Percentiles rank a stretch among this genome's conserved stretches.
Conservation (phyloP, 106 monocot genomes). For the Triglochin maritima region DNA sequence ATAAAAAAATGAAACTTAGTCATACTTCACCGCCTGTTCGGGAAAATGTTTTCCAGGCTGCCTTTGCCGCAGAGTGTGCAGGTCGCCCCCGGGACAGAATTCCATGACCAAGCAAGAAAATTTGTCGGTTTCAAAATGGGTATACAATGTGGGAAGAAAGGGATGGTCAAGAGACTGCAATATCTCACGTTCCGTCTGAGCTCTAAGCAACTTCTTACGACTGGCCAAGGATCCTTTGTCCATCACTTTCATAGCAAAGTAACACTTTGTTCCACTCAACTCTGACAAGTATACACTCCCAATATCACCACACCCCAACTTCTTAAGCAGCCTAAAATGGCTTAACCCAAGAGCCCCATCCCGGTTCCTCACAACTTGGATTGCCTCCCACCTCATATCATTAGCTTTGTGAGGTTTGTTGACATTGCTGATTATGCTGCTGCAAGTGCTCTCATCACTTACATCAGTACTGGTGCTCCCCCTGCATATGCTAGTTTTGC, state of each 20-base stretch:
- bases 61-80: slow-evolving; percentile 19
- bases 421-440: slow-evolving; percentile 13
- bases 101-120: slow-evolving; percentile 25
- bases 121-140: slow-evolving; percentile 27
- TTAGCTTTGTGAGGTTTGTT: slow-evolving; percentile 20
- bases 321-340: slow-evolving; percentile 22
- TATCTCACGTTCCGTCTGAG: slow-evolving; percentile 23
- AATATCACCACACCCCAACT: slow-evolving; percentile 21
- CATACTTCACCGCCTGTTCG: slow-evolving; percentile 19
- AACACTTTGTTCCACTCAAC: slow-evolving; percentile 16
- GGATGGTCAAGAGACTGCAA: slow-evolving; percentile 22
- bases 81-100: slow-evolving; percentile 20
- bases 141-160: slow-evolving; percentile 18
- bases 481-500: slow-evolving; percentile 20
- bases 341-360: slow-evolving; percentile 14
- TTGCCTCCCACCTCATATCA: slow-evolving; percentile 22
- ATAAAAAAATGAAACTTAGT: too few species aligned
- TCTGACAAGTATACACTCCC: slow-evolving; percentile 27
- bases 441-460: slow-evolving; percentile 18
- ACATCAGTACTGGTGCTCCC: slow-evolving; percentile 20
- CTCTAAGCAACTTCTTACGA: slow-evolving; percentile 21
- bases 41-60: slow-evolving; percentile 21
- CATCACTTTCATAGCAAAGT: slow-evolving; percentile 24
- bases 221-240: slow-evolving; percentile 23
- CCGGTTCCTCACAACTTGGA: slow-evolving; percentile 11